phyloP scores from a whole-genome alignment of 163 green algal species.

The Chloromonas sp. region DNA sequence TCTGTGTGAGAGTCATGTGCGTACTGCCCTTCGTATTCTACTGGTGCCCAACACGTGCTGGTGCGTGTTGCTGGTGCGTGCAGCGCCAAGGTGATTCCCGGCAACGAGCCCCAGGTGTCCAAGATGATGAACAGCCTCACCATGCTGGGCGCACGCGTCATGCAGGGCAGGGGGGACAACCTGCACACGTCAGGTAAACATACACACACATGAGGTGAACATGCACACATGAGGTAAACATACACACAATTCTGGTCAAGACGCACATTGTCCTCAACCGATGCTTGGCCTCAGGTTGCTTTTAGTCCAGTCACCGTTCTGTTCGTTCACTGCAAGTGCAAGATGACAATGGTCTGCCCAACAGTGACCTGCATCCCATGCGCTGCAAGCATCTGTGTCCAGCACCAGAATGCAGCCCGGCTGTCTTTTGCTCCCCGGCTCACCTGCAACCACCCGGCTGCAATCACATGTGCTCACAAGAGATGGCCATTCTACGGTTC shows the following conservation, averaged over 20 bases:
- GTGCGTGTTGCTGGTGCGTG: not conserved
- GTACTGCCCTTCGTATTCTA: no score
- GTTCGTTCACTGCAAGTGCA: no score
- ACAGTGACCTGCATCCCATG: no score
- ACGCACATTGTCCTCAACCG: slow-evolving; percentile 63
- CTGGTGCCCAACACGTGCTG: no score
- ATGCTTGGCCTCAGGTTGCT: not conserved
- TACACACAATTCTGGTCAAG: slow-evolving; percentile 45
- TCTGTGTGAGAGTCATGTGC: no score
- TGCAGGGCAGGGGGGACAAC: slow-evolving; percentile 70
- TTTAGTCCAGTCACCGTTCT: no score
- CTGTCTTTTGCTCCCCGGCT: no score
- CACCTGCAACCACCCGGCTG: no score
- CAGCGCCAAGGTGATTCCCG: slow-evolving; percentile 83
- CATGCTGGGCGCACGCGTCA: slow-evolving; percentile 67
- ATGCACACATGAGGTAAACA: slow-evolving; percentile 84
- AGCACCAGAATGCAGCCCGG: no score
- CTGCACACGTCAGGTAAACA: slow-evolving; percentile 84
- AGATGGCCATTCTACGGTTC: not conserved
- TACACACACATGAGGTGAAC: slow-evolving; percentile 46
- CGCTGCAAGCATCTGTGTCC: no score
- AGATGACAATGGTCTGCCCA: no score
- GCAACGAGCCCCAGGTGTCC: slow-evolving; percentile 91
- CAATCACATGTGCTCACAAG: no score
- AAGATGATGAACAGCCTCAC: slow-evolving; percentile 96